Conservation (phyloP, 805 yeast species). For the Ogataea glucozyma region DNA sequence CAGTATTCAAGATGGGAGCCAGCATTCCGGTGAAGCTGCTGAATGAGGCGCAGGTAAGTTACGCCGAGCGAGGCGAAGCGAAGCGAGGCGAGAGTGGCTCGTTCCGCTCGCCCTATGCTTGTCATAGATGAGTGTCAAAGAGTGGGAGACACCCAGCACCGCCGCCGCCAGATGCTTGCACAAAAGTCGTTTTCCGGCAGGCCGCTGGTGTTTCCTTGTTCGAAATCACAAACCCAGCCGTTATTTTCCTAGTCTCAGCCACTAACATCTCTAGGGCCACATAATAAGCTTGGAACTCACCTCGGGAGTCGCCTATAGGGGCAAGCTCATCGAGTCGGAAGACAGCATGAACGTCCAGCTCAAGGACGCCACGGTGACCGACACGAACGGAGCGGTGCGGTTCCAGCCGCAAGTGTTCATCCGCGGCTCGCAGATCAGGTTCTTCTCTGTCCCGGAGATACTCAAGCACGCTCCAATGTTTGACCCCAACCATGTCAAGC, state of each 20-base stretch:
- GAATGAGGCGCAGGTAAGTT: slow-evolving; percentile 69
- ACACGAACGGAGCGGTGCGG: slow-evolving; percentile 69
- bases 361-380: slow-evolving; percentile 77
- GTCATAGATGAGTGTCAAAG: no score
- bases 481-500: slow-evolving; percentile 53
- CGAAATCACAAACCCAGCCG: no score
- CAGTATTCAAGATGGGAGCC: slow-evolving; percentile 57
- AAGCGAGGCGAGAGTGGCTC: no score
- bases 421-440: slow-evolving; percentile 87
- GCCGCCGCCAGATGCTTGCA: no score
- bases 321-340: slow-evolving; percentile 80
- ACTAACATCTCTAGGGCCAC: slow-evolving; percentile 59
- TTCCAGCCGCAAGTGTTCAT: slow-evolving; percentile 84
- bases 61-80: no score
- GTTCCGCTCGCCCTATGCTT: no score
- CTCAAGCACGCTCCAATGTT: slow-evolving; percentile 88
- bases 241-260: no score
- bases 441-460: slow-evolving; percentile 86
- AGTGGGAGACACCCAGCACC: no score
- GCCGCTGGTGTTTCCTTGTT: no score
- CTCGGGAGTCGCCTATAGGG: slow-evolving; percentile 86
- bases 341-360: slow-evolving; percentile 94
- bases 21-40: slow-evolving; percentile 85
- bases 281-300: slow-evolving; percentile 76
- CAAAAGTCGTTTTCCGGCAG: no score